phyloP scores from a whole-genome alignment of 371 early-diverging fungal genomes.

The Mucor lusitanicus region DNA sequence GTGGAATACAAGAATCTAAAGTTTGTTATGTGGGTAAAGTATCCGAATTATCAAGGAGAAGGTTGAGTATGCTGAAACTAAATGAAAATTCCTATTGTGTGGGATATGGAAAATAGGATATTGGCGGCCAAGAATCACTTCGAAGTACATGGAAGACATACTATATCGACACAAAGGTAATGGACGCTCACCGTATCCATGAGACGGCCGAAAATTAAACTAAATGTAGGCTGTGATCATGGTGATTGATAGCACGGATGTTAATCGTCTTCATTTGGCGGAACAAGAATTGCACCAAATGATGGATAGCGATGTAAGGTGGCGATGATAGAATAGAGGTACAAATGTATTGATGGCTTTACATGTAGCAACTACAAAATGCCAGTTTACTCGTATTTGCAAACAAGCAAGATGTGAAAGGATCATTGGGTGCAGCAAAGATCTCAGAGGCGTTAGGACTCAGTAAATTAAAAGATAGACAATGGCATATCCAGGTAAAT shows the following conservation, averaged over 20 bases:
- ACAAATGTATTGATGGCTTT: not conserved
- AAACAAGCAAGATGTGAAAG: slow-evolving; percentile 75
- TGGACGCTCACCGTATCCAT: not conserved
- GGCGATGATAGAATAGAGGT: not conserved
- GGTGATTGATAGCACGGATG: slow-evolving; percentile 78
- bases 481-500: slow-evolving; percentile 77
- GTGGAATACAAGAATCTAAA: slow-evolving; percentile 72
- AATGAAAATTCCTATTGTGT: not conserved
- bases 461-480: slow-evolving; percentile 66
- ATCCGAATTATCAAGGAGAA: not conserved
- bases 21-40: slow-evolving; percentile 75
- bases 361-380: slow-evolving; percentile 57
- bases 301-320: slow-evolving; percentile 72
- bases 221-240: slow-evolving; percentile 67
- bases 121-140: slow-evolving; percentile 76
- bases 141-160: slow-evolving; percentile 76
- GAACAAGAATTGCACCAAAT: slow-evolving; percentile 70
- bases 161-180: slow-evolving; percentile 66
- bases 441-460: slow-evolving; percentile 70
- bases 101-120: slow-evolving; percentile 46
- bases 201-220: not conserved
- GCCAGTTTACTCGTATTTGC: slow-evolving; percentile 71
- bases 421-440: slow-evolving; percentile 66
- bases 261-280: slow-evolving; percentile 64
- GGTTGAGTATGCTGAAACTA: not conserved